Base-by-base conservation (phyloP, 345 rosid genomes). In the Eucalyptus microcorys region DNA sequence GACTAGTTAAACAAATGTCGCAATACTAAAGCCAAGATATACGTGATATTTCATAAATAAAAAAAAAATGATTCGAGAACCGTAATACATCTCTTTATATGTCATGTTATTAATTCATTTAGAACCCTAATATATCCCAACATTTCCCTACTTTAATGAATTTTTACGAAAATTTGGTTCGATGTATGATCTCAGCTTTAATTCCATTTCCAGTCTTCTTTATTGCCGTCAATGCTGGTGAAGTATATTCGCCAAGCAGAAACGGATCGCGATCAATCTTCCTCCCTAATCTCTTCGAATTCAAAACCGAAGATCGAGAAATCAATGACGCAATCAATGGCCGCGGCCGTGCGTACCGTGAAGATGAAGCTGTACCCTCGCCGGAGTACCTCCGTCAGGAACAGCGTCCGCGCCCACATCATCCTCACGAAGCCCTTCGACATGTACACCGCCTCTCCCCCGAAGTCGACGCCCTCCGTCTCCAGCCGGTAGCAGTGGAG, bases 371-470 rank as follows among this genome's bases (percentile, higher is more conserved):
- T 92, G 88, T 96, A 95, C 57, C 99, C 99, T 43, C 93, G 95
- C 24, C 86, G 90, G 45, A 97, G 98, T 4, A 97, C 95, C 16
- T 96, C 93, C 7, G 91, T 87, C 27, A 96, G 93, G 32, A 97
- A 93, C 32, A 40, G 86, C 14, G 98, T 97, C 66, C 99, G 91
- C 8, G 93, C 90, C 99, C 99, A 96, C 99, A 96, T 97, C 99
- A 97, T 95, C 92, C 91, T 94, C 43, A 96, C 91, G 88, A 96
- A 97, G 14, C 93, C 99, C 5, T 79, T 61, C 2, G 99, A 94
- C 99, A 96, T 96, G 92, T 88, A 96, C 7, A 95, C 88, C 90
- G 92, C 92, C 94, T 97, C 99, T 43, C 91, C 91, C 3, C 55
- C 87, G 79, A 91, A 91, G 91, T 90, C 94, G 42, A 94, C 93